Evolutionary conservation across 768 basidiomycete genomes (phyloP), one percentile per base, ranked within the genome.

Genomic region (Podaxis mareebaensis): DNA sequence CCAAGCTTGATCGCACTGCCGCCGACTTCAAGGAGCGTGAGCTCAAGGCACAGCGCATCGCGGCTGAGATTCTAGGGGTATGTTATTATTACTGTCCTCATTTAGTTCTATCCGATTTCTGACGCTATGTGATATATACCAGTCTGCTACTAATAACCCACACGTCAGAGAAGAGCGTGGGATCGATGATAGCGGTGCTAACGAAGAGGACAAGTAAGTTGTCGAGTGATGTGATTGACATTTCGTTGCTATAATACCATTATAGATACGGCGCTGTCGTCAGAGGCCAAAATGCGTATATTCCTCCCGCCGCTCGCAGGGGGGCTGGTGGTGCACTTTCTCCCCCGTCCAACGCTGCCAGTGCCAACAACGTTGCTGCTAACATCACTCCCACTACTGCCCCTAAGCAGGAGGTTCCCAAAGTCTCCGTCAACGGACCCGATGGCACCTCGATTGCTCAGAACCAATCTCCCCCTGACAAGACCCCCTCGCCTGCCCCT

Each of bases 171-270:
- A 99, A 75, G 97, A 99, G 77, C 87, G 97, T 71, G 80, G 82
- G 65, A 75, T 85, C 17, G 90, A 93, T 71, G 90, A 91, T 66
- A 89, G 83, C 63, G 89, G 87, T 44, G 74, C 81, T 62, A 95
- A 96, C 72, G 97, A 99, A 78, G 97, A 99, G 76, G 96, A 99
- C 79, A 96, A 93, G 96, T 98, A 66, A 70, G 85, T 72, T 24
- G 49, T 64, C 55, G 58, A 56, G 64, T 69, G 33, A 33, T 1
- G 54, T 62, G 24, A 20, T 36, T 62, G 48, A 39, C 61, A 44
- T 65, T 64, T 64, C 75, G 58, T 73, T 73, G 64, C 73, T 53
- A 64, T 49, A 61, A 13, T 46, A 54, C 59, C 20, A 11, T 63
- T 62, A 46, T 71, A 97, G 95, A 75, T 99, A 94, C 72, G 92